These are phyloP conservation scores for Linnemannia schmuckeri DNA, from an alignment of 192 early-diverging fungal genomes.

Conservation along the genomic window DNA sequence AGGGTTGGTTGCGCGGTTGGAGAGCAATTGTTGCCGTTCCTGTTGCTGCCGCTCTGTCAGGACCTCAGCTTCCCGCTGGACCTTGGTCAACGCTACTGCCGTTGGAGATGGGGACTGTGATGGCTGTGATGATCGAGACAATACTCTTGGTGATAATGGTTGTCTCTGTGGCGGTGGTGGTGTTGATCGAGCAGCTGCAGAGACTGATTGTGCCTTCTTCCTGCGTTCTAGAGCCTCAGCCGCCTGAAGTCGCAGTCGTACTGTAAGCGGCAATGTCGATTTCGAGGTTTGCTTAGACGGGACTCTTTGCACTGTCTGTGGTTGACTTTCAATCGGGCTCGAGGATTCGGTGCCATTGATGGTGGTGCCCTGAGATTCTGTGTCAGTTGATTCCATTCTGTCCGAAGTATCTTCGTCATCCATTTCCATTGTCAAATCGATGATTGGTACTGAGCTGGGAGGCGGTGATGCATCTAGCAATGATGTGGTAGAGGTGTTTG, in stretches of 20 bases:
- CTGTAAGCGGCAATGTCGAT: neutral
- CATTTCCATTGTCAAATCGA: neutral
- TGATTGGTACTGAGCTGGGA: neutral
- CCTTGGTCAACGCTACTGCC: neutral
- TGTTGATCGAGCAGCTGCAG: neutral
- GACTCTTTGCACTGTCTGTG: too few species aligned
- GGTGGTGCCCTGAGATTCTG: neutral
- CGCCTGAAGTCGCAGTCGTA: neutral
- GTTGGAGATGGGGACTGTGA: neutral
- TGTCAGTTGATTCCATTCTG: neutral
- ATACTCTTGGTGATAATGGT: neutral
- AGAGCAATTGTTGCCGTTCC: neutral
- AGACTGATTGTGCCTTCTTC: neutral
- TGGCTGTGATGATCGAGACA: neutral
- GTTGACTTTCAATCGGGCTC: too few species aligned
- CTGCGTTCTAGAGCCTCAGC: neutral
- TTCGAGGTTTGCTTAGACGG: neutral
- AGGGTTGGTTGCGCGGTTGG: constrained; percentile 29
- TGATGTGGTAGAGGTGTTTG: neutral
- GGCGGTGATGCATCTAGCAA: neutral
- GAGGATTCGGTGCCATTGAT: neutral
- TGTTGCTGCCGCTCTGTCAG: neutral
- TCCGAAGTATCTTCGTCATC: neutral
- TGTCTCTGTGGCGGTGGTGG: neutral
- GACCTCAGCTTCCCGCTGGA: neutral